Evolutionary conservation across 768 basidiomycete genomes (phyloP), one percentile per base, ranked within the genome.

Genomic region (Hortiboletus flavorubellus): DNA sequence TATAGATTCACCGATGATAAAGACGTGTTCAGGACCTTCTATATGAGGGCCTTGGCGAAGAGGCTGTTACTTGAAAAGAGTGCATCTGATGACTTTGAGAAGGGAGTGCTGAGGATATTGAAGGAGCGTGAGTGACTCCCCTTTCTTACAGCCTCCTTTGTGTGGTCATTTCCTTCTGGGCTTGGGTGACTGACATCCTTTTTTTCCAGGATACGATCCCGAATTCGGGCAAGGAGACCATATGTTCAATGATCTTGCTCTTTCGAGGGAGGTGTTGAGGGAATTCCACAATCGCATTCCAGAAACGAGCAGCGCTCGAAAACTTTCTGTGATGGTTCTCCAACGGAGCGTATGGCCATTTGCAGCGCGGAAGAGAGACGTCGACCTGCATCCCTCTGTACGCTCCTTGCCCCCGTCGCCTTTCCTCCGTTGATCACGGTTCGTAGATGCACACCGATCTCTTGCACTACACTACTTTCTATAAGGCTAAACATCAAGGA

Each of bases 141-240:
- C 34, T 7, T 10, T 26, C 2, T 23, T 30, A 8, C 26, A 37
- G 26, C 3, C 21, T 23, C 21, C 26, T 3, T 16, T 15, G 6
- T 23, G 10, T 18, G 39, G 26, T 16, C 6, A 26, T 21, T 6
- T 34, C 9, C 12, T 10, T 43, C n/a, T 18, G 7, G n/a, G n/a
- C n/a, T 54, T 18, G 16, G 11, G 48, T 23, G 30, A 41, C 15
- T 43, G 76, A 70, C 42, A 38, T 48, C 42, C 23, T 34, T 46
- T 26, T 51, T 46, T 45, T 51, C 44, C 64, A 96, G 96, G 88
- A 49, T 96, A 95, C 64, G 97, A 98, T 67, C 89, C 94, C 11
- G 94, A 96, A 56, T 98, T 98, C 65, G 90, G 88, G 8, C 89
- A 89, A 75, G 93, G 93, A 47, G 91, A 93, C 63, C 85, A 92